Evolutionary conservation across 495 filamentous ascomycete species (phyloP).

Genomic region (Xanthoparmelia taractica): DNA sequence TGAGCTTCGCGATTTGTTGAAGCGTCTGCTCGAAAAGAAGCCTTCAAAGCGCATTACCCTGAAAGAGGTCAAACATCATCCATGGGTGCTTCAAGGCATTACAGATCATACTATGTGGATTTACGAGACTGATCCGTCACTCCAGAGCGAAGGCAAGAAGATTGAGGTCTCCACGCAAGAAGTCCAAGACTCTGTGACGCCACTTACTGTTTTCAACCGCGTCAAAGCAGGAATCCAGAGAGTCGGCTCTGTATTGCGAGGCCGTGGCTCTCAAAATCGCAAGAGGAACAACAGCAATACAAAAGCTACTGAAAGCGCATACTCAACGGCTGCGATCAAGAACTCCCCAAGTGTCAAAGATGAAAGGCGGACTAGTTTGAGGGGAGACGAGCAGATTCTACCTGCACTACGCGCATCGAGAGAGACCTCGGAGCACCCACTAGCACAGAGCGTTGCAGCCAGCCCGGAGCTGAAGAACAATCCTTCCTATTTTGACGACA

Average conservation of each 20-base stretch:
- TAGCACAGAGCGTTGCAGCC: slow-evolving; percentile 73
- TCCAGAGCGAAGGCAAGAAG: slow-evolving; percentile 72
- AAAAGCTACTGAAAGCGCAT: slow-evolving; percentile 20
- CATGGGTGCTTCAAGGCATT: slow-evolving; percentile 85
- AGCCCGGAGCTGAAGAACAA: slow-evolving; percentile 52
- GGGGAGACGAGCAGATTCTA: slow-evolving; percentile 62
- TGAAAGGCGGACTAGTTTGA: slow-evolving; percentile 59
- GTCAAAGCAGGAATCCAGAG: slow-evolving; percentile 56
- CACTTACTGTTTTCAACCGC: slow-evolving; percentile 76
- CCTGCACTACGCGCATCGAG: slow-evolving; percentile 42
- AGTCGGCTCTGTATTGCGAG: slow-evolving; percentile 26
- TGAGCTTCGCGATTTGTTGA: slow-evolving; percentile 71
- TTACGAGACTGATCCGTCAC: slow-evolving; percentile 83
- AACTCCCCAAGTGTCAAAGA: slow-evolving; percentile 30
- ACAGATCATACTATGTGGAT: slow-evolving; percentile 71
- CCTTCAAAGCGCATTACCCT: slow-evolving; percentile 79
- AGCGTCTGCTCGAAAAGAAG: slow-evolving; percentile 78
- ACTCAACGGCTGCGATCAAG: slow-evolving; percentile 23
- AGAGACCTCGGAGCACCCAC: slow-evolving; percentile 58
- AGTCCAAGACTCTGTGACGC: slow-evolving; percentile 81
- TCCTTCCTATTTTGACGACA: slow-evolving; percentile 39
- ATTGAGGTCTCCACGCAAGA: slow-evolving; percentile 91
- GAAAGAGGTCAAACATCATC: slow-evolving; percentile 88
- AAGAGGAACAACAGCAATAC: slow-evolving; percentile 25
- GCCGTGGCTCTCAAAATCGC: slow-evolving; percentile 24